phyloP scores from a whole-genome alignment of 2,329 filamentous ascomycete species.

The Pyrenochaeta sp. region DNA sequence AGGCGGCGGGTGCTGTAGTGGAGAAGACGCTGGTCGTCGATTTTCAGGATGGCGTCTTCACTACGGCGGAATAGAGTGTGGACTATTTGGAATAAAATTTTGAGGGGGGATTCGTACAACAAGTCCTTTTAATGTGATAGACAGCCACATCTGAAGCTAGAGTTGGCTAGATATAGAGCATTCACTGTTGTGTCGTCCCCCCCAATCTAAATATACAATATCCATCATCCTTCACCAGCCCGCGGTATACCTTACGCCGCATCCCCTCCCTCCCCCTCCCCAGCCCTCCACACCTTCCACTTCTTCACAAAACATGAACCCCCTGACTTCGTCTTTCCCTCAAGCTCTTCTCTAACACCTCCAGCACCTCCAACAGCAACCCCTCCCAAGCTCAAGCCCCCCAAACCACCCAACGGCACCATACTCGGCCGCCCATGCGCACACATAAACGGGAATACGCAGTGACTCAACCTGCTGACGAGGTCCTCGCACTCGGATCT shows the following conservation, averaged over 20 bases:
- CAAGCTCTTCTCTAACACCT: background rate
- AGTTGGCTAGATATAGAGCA: no score
- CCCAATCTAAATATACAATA: background rate
- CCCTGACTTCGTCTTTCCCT: background rate
- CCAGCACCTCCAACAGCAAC: background rate
- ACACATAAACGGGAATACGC: slow-evolving; percentile 81
- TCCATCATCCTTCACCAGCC: no score
- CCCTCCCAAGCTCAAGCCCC: background rate
- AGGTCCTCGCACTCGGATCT: slow-evolving; percentile 65
- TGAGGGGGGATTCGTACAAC: no score
- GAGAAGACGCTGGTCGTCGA: slow-evolving; percentile 53
- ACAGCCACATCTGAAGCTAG: no score
- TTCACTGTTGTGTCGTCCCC: no score
- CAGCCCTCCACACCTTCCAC: slow-evolving; percentile 8
- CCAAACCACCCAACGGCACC: slow-evolving; percentile 53
- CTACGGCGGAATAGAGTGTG: slow-evolving; percentile 9
- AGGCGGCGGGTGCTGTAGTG: slow-evolving; percentile 38
- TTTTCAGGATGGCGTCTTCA: slow-evolving; percentile 45
- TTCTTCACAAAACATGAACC: slow-evolving; percentile 4
- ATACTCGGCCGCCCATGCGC: slow-evolving; percentile 72
- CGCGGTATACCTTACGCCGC: no score
- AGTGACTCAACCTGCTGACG: slow-evolving; percentile 64
- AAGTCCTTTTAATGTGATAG: no score
- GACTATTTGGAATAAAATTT: no score
- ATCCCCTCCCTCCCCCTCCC: no score